A percentile compares a stretch with the other conserved stretches of the same genome.
Evolutionary conservation across 257 asterid species (phyloP).

Genomic region (Salvia rosmarinus): DNA sequence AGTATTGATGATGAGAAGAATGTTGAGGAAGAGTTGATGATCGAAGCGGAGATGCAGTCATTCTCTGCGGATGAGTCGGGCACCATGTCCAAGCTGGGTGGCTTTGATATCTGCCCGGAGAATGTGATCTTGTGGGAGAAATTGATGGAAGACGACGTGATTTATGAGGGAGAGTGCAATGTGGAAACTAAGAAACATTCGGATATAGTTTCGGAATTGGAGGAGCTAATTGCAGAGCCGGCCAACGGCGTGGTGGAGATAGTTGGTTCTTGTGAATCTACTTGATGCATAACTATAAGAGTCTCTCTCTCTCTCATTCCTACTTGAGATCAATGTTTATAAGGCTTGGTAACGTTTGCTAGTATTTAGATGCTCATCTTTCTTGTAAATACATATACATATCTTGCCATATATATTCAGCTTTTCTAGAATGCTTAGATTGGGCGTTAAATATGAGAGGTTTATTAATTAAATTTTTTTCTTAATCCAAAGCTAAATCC

Average conservation of each 20-base stretch:
- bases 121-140: constrained; percentile 85
- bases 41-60: constrained; percentile 45
- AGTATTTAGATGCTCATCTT: neutral
- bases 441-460: neutral
- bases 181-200: constrained; percentile 36
- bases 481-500: too few relatives aligned
- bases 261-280: constrained; percentile 16
- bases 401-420: neutral
- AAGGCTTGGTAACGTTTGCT: neutral
- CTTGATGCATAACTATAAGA: neutral
- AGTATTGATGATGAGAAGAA: constrained; percentile 28
- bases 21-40: constrained; percentile 44
- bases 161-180: constrained; percentile 52
- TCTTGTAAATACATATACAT: neutral
- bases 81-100: too few relatives aligned
- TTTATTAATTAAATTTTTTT: too few relatives aligned
- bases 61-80: constrained; percentile 54
- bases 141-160: constrained; percentile 84
- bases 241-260: constrained; percentile 20
- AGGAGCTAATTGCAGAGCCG: constrained; percentile 41
- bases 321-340: neutral
- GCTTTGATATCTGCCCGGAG: constrained; percentile 40
- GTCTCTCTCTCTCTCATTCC: too few relatives aligned
- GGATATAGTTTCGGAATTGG: constrained; percentile 49
- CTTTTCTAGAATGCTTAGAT: neutral